A percentile compares a stretch with the other conserved stretches of the same genome.
Conservation (phyloP, 768 basidiomycete species). For the Infundibulicybe gibba region DNA sequence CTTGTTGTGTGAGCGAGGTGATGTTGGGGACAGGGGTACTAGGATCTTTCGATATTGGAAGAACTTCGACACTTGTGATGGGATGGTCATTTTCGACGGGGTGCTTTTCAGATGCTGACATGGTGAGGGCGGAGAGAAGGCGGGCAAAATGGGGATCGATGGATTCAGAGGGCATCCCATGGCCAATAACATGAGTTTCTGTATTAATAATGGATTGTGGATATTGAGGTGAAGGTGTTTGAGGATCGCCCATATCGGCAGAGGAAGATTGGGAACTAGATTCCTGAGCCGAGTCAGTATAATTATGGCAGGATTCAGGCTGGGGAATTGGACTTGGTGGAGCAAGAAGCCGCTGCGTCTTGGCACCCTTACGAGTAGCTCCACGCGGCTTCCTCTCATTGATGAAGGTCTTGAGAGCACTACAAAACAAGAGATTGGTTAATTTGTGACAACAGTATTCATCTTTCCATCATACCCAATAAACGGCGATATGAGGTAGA, state of each 20-base stretch:
- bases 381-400: slow-evolving; percentile 56
- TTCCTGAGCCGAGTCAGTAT: slow-evolving; percentile 41
- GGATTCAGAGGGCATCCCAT: slow-evolving; percentile 25
- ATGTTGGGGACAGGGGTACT: slow-evolving; percentile 18
- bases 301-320: neutral
- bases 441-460: neutral
- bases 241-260: slow-evolving; percentile 55
- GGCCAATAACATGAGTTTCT: slow-evolving; percentile 27
- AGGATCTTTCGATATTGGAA: slow-evolving; percentile 8
- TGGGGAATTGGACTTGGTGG: neutral
- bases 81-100: slow-evolving; percentile 8
- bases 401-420: slow-evolving; percentile 66
- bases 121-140: slow-evolving; percentile 56
- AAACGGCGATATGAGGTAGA: slow-evolving; percentile 95
- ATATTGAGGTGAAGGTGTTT: slow-evolving; percentile 62
- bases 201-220: slow-evolving; percentile 34
- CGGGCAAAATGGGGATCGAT: slow-evolving; percentile 73
- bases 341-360: slow-evolving; percentile 17
- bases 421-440: slow-evolving; percentile 18
- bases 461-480: slow-evolving; percentile 55
- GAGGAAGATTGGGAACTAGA: slow-evolving; percentile 69
- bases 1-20: slow-evolving; percentile 14
- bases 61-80: slow-evolving; percentile 8
- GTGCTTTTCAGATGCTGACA: slow-evolving; percentile 40
- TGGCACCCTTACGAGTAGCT: slow-evolving; percentile 32